Conservation (phyloP, 176 grass and related monocot species). For the Rhynchospora tenuis region DNA sequence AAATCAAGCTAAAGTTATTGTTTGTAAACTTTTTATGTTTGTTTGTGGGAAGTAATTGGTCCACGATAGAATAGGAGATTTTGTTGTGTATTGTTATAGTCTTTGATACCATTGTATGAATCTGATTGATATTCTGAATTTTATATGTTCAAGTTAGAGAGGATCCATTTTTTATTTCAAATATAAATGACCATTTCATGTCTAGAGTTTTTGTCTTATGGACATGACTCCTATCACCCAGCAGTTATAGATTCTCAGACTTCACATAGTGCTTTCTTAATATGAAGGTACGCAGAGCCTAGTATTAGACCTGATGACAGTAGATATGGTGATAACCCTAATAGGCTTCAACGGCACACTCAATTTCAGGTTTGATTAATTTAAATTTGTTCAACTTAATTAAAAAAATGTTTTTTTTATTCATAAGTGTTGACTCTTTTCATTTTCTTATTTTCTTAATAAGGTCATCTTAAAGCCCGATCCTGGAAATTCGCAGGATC, state of each 20-base stretch:
- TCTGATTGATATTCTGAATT: not conserved
- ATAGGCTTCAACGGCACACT: slow-evolving; percentile 87
- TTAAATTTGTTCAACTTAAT: slow-evolving; percentile 7
- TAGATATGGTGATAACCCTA: slow-evolving; percentile 95
- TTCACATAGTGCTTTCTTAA: slow-evolving; percentile 5
- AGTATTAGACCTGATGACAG: slow-evolving; percentile 93
- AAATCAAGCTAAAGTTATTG: not conserved
- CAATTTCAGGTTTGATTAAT: slow-evolving; percentile 73
- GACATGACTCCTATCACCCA: not conserved
- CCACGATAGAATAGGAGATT: not conserved
- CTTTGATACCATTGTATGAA: not conserved
- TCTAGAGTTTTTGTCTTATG: not conserved
- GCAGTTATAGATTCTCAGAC: not conserved
- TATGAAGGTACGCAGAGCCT: slow-evolving; percentile 76
- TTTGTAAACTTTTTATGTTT: not conserved
- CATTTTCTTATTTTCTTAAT: slow-evolving; percentile 6
- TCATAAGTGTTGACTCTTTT: not conserved
- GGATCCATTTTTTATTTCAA: not conserved
- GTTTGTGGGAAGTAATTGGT: not conserved
- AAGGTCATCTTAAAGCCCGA: slow-evolving; percentile 95
- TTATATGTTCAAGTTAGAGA: not conserved
- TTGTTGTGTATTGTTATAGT: not conserved
- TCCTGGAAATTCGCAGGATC: slow-evolving; percentile 85
- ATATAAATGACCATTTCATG: not conserved
- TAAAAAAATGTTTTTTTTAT: not conserved